Evolutionary conservation across 805 yeast genomes (phyloP), one percentile per base, ranked within the genome.

Genomic region (Candida bentonensis): DNA sequence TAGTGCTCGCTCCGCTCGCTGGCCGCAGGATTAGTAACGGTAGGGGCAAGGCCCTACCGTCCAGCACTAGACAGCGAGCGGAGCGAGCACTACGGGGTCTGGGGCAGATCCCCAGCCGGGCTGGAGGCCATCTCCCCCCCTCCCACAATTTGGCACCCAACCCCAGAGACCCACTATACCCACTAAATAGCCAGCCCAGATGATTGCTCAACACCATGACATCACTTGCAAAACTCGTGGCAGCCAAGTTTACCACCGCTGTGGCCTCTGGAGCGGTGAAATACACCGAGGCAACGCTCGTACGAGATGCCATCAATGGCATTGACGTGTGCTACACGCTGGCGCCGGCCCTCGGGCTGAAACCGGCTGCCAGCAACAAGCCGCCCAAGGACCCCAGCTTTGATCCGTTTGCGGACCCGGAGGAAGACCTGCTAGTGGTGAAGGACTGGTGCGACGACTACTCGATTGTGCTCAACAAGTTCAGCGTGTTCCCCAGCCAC

Each of bases 401-500:
- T 40, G 42, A 42, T 47, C 28, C 43, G 21, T 89, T 92, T 63
- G 71, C 72, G 42, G 72, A 76, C 20, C 89, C 94, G 0, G 95
- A 84, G 52, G 82, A 82, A 3, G 79, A 76, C 47, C 64, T 88
- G 39, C 75, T 86, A 0, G 69, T 88, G 5, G 53, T 75, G 22
- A 69, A 70, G 7, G 69, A 69, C 40, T 69, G 72, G 46, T 74
- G 74, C 9, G 68, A 66, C 3, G 64, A 73, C 23, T 75, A 80
- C 55, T 68, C 77, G 50, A 61, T 89, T 26, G 75, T 89, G 3
- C 71, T 86, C 52, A 89, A 89, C 68, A 92, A 89, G 61, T 92
- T 74, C 61, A 94, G 96, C 7, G 79, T 88, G 30, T 73, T 81
- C 3, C 76, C 83, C 39, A 74, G 78, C 53, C 98, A 89, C 60